phyloP scores from a whole-genome alignment of 345 rosid genomes.

The Erucastrum elatum region DNA sequence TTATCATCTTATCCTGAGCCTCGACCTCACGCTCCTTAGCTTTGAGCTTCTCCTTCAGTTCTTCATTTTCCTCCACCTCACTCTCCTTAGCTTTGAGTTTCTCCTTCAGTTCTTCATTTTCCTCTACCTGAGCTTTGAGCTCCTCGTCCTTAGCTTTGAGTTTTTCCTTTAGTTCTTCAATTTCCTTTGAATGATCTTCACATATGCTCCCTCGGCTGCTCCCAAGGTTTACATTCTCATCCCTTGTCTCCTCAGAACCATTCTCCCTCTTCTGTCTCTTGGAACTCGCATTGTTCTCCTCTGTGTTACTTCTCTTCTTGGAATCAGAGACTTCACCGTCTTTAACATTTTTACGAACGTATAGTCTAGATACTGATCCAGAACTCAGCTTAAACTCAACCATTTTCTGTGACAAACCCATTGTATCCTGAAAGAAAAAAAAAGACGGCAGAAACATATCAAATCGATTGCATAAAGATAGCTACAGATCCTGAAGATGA shows the following conservation, averaged over 20 bases:
- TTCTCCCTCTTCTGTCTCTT: constrained; percentile 46
- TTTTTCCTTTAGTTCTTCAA: constrained; percentile 36
- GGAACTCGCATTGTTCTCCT: constrained; percentile 36
- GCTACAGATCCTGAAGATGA: constrained; percentile 6
- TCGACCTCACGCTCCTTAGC: constrained; percentile 40
- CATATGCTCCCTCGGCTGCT: not conserved
- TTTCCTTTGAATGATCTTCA: constrained; percentile 22
- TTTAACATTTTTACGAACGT: constrained; percentile 54
- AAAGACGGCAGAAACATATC: constrained; percentile 1
- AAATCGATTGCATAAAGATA: not conserved
- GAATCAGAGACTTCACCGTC: constrained; percentile 26
- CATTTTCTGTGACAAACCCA: constrained; percentile 64
- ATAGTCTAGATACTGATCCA: constrained; percentile 45
- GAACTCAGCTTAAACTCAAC: constrained; percentile 39
- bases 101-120: constrained; percentile 30
- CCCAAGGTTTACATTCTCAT: constrained; percentile 4
- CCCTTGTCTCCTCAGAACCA: constrained; percentile 14
- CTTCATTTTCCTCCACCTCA: constrained; percentile 34
- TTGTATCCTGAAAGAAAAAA: constrained; percentile 50
- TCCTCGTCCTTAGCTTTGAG: constrained; percentile 34
- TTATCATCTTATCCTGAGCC: constrained; percentile 52
- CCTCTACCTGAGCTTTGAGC: constrained; percentile 33
- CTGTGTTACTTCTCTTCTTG: constrained; percentile 45
- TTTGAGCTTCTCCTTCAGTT: constrained; percentile 42
- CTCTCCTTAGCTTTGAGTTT: constrained; percentile 46